phyloP scores from a whole-genome alignment of 148 eudicot species.

The Silene latifolia region DNA sequence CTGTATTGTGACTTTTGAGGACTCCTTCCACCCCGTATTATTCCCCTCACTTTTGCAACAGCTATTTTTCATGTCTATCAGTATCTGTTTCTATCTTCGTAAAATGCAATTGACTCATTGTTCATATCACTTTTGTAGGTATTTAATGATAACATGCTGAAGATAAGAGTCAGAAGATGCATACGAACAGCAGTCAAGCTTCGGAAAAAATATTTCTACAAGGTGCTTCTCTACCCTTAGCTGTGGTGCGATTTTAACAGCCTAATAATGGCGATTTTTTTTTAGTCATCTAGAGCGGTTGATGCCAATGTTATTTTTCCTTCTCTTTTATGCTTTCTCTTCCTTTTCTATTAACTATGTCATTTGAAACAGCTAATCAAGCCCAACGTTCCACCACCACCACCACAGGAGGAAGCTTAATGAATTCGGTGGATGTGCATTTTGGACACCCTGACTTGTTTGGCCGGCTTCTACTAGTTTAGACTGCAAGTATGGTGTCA shows the following conservation, averaged over 20 bases:
- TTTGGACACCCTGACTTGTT: constrained; percentile 3
- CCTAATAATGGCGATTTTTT: not conserved
- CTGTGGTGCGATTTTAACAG: not conserved
- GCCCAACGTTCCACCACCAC: constrained; percentile 48
- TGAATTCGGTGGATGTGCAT: not conserved
- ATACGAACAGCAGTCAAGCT: constrained; percentile 83
- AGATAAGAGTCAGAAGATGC: constrained; percentile 89
- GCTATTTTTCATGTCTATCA: too few species aligned
- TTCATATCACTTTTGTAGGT: constrained; percentile 46
- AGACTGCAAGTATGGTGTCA: not conserved
- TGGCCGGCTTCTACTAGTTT: not conserved
- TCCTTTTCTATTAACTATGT: not conserved
- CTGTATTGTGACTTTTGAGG: too few species aligned
- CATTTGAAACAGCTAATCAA: constrained; percentile 52
- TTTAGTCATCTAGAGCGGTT: not conserved
- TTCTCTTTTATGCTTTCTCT: not conserved
- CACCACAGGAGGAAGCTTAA: constrained; percentile 31
- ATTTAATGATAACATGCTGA: constrained; percentile 84
- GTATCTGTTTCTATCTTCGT: not conserved
- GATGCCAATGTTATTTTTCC: not conserved
- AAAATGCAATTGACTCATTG: constrained; percentile 1
- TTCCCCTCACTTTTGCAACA: too few species aligned
- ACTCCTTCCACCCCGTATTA: too few species aligned
- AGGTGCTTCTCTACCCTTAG: constrained; percentile 41
- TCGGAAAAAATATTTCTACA: constrained; percentile 83